Conservation (phyloP, 495 filamentous ascomycete genomes). For the Filosporella fistucella region DNA sequence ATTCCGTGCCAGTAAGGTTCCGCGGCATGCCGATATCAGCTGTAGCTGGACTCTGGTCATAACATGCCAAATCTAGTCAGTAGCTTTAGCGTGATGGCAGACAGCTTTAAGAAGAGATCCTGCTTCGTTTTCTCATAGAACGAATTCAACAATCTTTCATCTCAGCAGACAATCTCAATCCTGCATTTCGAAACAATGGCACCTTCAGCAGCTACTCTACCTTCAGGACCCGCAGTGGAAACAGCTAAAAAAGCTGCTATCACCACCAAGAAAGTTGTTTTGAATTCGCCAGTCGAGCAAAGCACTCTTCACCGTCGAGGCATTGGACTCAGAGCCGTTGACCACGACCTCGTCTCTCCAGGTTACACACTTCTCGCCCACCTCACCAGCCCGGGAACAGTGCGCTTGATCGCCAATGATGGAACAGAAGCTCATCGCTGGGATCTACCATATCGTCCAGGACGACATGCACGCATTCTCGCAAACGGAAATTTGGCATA, state of each 20-base stretch:
- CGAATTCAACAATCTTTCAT: background rate
- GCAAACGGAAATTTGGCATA: conserved; percentile 38
- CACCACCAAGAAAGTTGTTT: conserved; percentile 15
- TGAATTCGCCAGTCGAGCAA: too few species aligned
- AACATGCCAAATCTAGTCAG: too few species aligned
- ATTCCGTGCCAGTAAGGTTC: too few species aligned
- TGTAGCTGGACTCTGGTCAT: too few species aligned
- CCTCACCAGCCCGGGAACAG: conserved; percentile 32
- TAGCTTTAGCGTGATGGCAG: too few species aligned
- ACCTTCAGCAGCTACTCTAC: background rate
- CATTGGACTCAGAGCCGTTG: conserved; percentile 37
- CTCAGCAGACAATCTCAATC: background rate
- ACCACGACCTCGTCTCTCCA: conserved; percentile 30
- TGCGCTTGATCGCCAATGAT: conserved; percentile 36
- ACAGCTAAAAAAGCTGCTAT: background rate
- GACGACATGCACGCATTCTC: conserved; percentile 39
- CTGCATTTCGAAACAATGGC: background rate
- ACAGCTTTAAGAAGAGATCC: too few species aligned
- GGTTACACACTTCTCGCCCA: conserved; percentile 41
- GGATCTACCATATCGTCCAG: conserved; percentile 36
- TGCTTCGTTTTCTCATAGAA: too few species aligned
- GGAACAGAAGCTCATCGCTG: conserved; percentile 40
- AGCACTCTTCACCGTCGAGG: conserved; percentile 38
- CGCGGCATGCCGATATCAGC: too few species aligned
- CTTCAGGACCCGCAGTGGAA: background rate